These are phyloP conservation scores for Chytridiales sp. DNA, from an alignment of 371 early-diverging fungal species.

Conservation along the genomic window DNA sequence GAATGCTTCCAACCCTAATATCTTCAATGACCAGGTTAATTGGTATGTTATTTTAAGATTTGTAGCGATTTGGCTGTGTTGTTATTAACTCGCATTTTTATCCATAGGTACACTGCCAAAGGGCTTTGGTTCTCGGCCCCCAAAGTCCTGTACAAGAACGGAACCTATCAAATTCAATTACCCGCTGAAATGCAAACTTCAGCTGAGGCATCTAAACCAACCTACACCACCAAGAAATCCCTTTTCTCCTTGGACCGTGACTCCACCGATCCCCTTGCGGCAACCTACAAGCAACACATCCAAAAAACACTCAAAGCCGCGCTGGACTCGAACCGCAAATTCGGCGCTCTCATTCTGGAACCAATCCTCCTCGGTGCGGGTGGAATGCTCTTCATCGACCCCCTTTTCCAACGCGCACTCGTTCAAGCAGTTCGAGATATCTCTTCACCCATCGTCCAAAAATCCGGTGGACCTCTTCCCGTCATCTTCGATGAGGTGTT, in stretches of 20 bases:
- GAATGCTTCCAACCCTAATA: slow-evolving; percentile 76
- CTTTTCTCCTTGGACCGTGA: background rate
- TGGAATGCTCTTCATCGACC: slow-evolving; percentile 83
- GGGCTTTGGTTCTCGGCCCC: slow-evolving; percentile 80
- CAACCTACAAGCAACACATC: slow-evolving; percentile 46
- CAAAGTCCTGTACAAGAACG: slow-evolving; percentile 61
- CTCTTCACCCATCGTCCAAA: too few relatives aligned
- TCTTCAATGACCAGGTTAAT: slow-evolving; percentile 70
- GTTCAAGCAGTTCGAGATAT: slow-evolving; percentile 57
- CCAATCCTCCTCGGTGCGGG: slow-evolving; percentile 81
- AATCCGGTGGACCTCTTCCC: too few relatives aligned
- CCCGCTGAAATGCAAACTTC: slow-evolving; percentile 23
- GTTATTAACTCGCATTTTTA: slow-evolving; percentile 2
- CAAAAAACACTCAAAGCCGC: slow-evolving; percentile 31
- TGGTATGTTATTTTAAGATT: slow-evolving; percentile 52
- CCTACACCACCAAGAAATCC: slow-evolving; percentile 6
- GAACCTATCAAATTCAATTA: slow-evolving; percentile 51
- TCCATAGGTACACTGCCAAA: slow-evolving; percentile 57
- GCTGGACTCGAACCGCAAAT: slow-evolving; percentile 42
- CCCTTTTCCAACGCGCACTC: slow-evolving; percentile 70
- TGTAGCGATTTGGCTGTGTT: slow-evolving; percentile 14
- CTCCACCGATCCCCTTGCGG: slow-evolving; percentile 28
- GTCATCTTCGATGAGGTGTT: slow-evolving; percentile 85
- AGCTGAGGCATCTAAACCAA: background rate
- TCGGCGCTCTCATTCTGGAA: slow-evolving; percentile 77